These are phyloP conservation scores for Beauveria medogensis DNA, from an alignment of 2,329 filamentous ascomycete genomes.

Conservation along the genomic window DNA sequence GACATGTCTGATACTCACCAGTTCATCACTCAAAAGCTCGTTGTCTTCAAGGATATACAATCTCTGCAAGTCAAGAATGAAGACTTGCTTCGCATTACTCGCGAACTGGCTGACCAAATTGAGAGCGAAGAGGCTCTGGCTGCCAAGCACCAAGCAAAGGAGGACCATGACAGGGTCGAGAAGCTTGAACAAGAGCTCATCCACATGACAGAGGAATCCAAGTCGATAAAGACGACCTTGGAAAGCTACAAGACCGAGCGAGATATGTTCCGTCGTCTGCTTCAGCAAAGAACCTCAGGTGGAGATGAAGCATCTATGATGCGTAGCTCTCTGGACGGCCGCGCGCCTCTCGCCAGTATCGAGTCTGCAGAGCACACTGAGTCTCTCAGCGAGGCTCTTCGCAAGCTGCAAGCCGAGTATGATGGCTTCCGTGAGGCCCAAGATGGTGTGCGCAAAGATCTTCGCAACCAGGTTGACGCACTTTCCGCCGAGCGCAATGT, in stretches of 20 bases:
- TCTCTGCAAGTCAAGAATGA: slow-evolving; percentile 85
- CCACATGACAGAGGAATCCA: slow-evolving; percentile 74
- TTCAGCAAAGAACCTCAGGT: slow-evolving; percentile 60
- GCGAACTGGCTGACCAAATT: slow-evolving; percentile 79
- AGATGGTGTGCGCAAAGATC: slow-evolving; percentile 66
- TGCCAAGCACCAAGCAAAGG: slow-evolving; percentile 52
- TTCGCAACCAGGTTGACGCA: slow-evolving; percentile 78
- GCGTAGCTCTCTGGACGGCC: slow-evolving; percentile 60
- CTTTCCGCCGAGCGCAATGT: slow-evolving; percentile 75
- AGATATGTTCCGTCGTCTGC: slow-evolving; percentile 94
- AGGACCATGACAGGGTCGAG: slow-evolving; percentile 65
- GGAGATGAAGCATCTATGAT: slow-evolving; percentile 61
- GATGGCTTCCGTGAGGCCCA: slow-evolving; percentile 85
- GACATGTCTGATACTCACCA: slow-evolving; percentile 78
- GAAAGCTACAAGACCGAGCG: slow-evolving; percentile 93
- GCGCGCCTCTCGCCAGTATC: slow-evolving; percentile 49
- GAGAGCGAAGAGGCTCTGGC: slow-evolving; percentile 80
- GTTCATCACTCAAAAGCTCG: slow-evolving; percentile 83
- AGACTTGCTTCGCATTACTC: slow-evolving; percentile 72
- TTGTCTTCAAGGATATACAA: slow-evolving; percentile 76
- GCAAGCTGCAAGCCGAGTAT: slow-evolving; percentile 82
- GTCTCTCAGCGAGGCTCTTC: slow-evolving; percentile 65
- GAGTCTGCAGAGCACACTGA: slow-evolving; percentile 49
- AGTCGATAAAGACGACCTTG: slow-evolving; percentile 71
- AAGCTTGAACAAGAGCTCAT: slow-evolving; percentile 64